Evolutionary conservation across 441 rosid species (phyloP).

Genomic region (Corymbia citriodora): DNA sequence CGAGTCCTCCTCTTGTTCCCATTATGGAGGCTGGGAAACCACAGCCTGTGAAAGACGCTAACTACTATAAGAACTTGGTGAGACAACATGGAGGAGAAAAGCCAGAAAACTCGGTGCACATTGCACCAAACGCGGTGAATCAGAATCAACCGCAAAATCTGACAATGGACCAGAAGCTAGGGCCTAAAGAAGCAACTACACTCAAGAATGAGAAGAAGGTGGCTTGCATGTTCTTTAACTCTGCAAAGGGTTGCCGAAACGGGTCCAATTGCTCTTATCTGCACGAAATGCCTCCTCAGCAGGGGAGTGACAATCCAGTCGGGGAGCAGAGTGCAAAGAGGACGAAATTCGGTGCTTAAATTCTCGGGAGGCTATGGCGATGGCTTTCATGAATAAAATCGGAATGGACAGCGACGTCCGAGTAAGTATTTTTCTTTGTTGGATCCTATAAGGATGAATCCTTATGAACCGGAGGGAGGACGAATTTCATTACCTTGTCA

Average conservation of each 20-base stretch:
- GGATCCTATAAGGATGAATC: neutral
- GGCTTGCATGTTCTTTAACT: conserved; percentile 38
- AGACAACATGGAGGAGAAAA: conserved; percentile 54
- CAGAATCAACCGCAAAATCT: conserved; percentile 11
- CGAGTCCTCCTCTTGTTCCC: conserved; percentile 6
- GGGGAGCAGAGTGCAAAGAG: conserved; percentile 42
- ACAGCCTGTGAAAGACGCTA: conserved; percentile 26
- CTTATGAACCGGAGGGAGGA: neutral
- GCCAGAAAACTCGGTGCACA: conserved; percentile 13
- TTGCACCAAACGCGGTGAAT: conserved; percentile 8
- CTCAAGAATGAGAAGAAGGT: conserved; percentile 17
- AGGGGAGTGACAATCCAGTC: conserved; percentile 5
- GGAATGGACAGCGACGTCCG: neutral
- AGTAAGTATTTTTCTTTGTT: neutral
- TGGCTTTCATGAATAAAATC: neutral
- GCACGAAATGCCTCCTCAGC: conserved; percentile 32
- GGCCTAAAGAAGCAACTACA: neutral
- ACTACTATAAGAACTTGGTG: conserved; percentile 56
- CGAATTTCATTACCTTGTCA: neutral
- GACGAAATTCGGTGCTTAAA: conserved; percentile 24
- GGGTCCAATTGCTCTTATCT: conserved; percentile 36
- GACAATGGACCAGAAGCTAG: conserved; percentile 11
- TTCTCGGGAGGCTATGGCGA: neutral
- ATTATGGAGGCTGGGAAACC: neutral
- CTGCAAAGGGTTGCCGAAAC: conserved; percentile 45